These are phyloP conservation scores for Neurospora sp. DNA, from an alignment of 495 filamentous ascomycete genomes.

Conservation along the genomic window DNA sequence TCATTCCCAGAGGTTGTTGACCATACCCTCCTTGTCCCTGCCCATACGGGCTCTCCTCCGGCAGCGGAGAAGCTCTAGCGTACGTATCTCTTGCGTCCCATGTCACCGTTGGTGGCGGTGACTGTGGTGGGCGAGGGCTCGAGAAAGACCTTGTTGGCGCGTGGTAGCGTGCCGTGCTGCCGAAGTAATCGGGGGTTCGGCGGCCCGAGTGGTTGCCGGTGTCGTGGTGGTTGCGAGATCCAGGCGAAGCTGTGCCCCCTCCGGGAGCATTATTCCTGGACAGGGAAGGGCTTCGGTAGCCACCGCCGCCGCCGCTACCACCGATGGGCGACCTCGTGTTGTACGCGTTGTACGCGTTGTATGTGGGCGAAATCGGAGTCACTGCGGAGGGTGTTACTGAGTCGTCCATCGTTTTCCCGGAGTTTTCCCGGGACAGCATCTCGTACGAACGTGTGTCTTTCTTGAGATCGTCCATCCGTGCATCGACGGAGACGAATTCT, in stretches of 20 bases:
- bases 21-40: constrained; percentile 2
- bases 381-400: constrained; percentile 36
- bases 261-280: not conserved
- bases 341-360: not conserved
- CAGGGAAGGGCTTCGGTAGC: constrained; percentile 11
- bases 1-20: constrained; percentile 38
- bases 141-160: constrained; percentile 37
- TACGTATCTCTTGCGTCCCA: constrained; percentile 33
- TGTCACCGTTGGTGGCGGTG: constrained; percentile 19
- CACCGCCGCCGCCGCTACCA: not conserved
- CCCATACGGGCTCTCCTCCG: constrained; percentile 16
- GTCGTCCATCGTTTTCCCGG: constrained; percentile 34
- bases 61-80: constrained; percentile 14
- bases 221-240: constrained; percentile 2
- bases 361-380: constrained; percentile 33
- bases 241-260: not conserved
- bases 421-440: constrained; percentile 54
- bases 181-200: constrained; percentile 40
- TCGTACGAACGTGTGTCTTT: constrained; percentile 66
- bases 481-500: constrained; percentile 88
- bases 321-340: constrained; percentile 22
- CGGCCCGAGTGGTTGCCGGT: constrained; percentile 22
- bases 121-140: constrained; percentile 32
- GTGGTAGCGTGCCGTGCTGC: constrained; percentile 35
- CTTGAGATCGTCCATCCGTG: constrained; percentile 48